Percentiles rank a stretch among this genome's conserved stretches.
These are phyloP conservation scores for Gypsophila paniculata DNA, from an alignment of 179 eudicot species.

Conservation along the genomic window DNA sequence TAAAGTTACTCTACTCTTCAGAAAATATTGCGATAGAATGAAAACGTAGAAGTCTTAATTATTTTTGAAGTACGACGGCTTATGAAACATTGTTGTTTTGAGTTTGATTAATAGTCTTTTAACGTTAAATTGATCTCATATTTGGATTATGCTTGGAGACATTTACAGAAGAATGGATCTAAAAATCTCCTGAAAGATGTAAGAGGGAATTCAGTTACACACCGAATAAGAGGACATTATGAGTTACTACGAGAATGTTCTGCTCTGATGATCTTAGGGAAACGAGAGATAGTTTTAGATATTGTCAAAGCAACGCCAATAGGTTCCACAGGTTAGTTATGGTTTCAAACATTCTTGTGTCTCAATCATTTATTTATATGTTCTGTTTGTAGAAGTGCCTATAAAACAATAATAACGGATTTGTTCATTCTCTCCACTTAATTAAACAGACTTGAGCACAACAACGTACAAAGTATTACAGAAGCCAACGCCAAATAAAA, in stretches of 20 bases:
- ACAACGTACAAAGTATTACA: too few relatives aligned
- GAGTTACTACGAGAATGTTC: conserved; percentile 42
- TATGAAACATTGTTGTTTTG: background rate
- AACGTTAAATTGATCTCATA: background rate
- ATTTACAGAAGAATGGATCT: conserved; percentile 71
- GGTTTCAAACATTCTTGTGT: too few relatives aligned
- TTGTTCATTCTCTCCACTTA: too few relatives aligned
- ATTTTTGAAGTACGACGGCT: background rate
- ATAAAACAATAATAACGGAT: too few relatives aligned
- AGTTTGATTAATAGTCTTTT: background rate
- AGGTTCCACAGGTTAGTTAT: too few relatives aligned
- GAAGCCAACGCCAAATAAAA: too few relatives aligned
- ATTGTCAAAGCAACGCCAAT: background rate
- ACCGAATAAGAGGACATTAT: conserved; percentile 79
- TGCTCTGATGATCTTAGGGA: conserved; percentile 82
- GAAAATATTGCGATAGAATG: too few relatives aligned
- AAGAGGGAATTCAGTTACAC: conserved; percentile 95
- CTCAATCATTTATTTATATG: too few relatives aligned
- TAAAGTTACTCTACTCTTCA: too few relatives aligned
- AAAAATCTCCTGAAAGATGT: conserved; percentile 69
- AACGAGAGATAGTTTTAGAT: background rate
- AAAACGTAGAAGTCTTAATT: too few relatives aligned
- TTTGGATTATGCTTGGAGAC: conserved; percentile 21
- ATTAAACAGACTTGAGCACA: too few relatives aligned
- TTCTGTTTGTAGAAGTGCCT: too few relatives aligned